phyloP scores from a whole-genome alignment of 192 early-diverging fungal species.

The Coemansia reversa region DNA sequence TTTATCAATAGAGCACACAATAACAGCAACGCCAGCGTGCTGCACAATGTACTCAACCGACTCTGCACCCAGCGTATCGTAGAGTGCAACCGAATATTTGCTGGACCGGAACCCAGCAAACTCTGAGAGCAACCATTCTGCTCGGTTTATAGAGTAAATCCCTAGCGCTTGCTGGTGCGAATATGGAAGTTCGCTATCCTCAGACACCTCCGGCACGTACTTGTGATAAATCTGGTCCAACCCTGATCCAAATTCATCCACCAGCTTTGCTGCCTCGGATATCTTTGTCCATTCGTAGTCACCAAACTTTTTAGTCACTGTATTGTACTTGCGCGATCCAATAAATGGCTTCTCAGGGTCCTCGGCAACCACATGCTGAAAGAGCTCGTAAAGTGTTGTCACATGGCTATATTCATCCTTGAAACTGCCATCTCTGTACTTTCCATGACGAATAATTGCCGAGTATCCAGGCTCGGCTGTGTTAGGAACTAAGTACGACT shows the following conservation, averaged over 20 bases:
- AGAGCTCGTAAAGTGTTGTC: constrained; percentile 41
- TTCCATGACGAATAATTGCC: constrained; percentile 30
- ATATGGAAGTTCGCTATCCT: constrained; percentile 3
- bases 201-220: constrained; percentile 4
- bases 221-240: constrained; percentile 62
- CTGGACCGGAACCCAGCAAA: constrained; percentile 64
- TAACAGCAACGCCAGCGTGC: constrained; percentile 67
- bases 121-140: constrained; percentile 75
- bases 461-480: constrained; percentile 48
- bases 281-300: constrained; percentile 68
- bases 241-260: constrained; percentile 68
- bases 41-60: constrained; percentile 80
- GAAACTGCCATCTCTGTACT: constrained; percentile 23
- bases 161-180: constrained; percentile 56
- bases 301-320: constrained; percentile 56
- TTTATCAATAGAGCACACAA: constrained; percentile 65
- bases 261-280: constrained; percentile 58
- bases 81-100: constrained; percentile 72
- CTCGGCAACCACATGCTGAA: constrained; percentile 41
- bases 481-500: constrained; percentile 36
- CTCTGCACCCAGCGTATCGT: constrained; percentile 85
- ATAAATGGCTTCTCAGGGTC: constrained; percentile 56
- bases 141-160: constrained; percentile 74
- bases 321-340: constrained; percentile 62
- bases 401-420: constrained; percentile 11